A percentile compares a stretch with the other conserved stretches of the same genome.
Evolutionary conservation across 2,329 filamentous ascomycete species (phyloP).

Genomic region (Epichloe sylvatica): DNA sequence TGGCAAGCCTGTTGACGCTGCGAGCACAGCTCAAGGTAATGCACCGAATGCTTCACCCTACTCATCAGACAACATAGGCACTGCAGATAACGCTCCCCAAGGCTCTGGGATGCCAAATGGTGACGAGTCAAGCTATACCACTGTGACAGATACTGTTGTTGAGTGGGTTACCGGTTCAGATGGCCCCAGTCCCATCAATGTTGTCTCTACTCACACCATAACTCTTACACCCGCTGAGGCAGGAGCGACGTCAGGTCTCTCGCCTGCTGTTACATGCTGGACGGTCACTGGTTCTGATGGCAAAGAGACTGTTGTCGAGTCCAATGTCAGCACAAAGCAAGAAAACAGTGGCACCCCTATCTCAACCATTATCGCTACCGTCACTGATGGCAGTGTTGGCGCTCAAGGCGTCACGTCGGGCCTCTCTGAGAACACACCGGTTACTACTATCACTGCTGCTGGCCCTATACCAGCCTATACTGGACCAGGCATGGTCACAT

Average conservation of each 20-base stretch:
- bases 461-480: conserved; percentile 2
- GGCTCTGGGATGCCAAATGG: conserved; percentile 2
- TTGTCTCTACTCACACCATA: conserved; percentile 12
- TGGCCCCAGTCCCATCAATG: conserved; percentile 10
- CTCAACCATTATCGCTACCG: not conserved
- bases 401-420: conserved; percentile 1
- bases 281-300: conserved; percentile 10
- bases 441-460: conserved; percentile 6
- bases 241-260: not conserved
- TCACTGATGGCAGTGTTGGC: conserved; percentile 1
- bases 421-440: conserved; percentile 1
- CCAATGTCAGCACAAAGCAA: conserved; percentile 9
- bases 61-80: not conserved
- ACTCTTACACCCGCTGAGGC: conserved; percentile 6
- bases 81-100: not conserved
- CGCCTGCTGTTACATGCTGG: conserved; percentile 9
- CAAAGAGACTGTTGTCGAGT: conserved; percentile 20
- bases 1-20: conserved; percentile 6
- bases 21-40: conserved; percentile 5
- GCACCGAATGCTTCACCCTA: not conserved
- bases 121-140: conserved; percentile 5
- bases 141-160: conserved; percentile 13
- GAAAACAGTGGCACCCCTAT: not conserved
- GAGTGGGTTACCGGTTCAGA: conserved; percentile 9
- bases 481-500: conserved; percentile 3